phyloP scores from a whole-genome alignment of 106 monocot species.

The Dioscorea zingiberensis region DNA sequence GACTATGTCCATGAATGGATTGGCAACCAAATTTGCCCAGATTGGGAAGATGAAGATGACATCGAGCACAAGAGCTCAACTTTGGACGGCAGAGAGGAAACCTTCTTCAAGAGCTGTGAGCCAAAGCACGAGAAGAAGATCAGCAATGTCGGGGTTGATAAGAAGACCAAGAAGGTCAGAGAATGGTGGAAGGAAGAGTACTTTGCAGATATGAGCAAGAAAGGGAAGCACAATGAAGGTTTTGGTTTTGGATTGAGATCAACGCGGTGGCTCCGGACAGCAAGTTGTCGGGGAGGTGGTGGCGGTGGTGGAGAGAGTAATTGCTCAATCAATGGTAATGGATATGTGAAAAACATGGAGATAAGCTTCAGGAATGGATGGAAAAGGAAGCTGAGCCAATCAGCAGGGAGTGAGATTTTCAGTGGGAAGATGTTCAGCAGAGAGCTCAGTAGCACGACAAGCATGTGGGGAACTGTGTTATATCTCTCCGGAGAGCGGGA shows the following conservation, averaged over 20 bases:
- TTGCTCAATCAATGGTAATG: too few relatives aligned
- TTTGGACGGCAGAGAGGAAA: neutral
- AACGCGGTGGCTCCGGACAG: slow-evolving; percentile 24
- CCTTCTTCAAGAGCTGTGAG: neutral
- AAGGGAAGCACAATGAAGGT: slow-evolving; percentile 15
- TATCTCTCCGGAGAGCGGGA: slow-evolving; percentile 60
- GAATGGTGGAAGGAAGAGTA: slow-evolving; percentile 97
- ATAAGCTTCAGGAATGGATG: slow-evolving; percentile 29
- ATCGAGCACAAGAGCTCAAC: slow-evolving; percentile 12
- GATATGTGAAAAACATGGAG: slow-evolving; percentile 5
- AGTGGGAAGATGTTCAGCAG: slow-evolving; percentile 60
- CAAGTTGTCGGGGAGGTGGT: slow-evolving; percentile 9
- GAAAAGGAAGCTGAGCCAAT: slow-evolving; percentile 32
- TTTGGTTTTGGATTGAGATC: neutral
- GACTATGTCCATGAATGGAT: slow-evolving; percentile 88
- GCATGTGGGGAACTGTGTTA: slow-evolving; percentile 91
- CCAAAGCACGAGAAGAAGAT: neutral
- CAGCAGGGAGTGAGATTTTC: slow-evolving; percentile 33
- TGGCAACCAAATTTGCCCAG: slow-evolving; percentile 52
- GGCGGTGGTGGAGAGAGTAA: too few relatives aligned
- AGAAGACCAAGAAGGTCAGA: slow-evolving; percentile 31
- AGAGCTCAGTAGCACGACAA: slow-evolving; percentile 75
- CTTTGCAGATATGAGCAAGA: slow-evolving; percentile 66
- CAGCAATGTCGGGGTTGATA: neutral
- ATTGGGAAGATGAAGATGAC: slow-evolving; percentile 18